phyloP scores from a whole-genome alignment of 1,284 basidiomycete genomes.

The Leccinum huronense region DNA sequence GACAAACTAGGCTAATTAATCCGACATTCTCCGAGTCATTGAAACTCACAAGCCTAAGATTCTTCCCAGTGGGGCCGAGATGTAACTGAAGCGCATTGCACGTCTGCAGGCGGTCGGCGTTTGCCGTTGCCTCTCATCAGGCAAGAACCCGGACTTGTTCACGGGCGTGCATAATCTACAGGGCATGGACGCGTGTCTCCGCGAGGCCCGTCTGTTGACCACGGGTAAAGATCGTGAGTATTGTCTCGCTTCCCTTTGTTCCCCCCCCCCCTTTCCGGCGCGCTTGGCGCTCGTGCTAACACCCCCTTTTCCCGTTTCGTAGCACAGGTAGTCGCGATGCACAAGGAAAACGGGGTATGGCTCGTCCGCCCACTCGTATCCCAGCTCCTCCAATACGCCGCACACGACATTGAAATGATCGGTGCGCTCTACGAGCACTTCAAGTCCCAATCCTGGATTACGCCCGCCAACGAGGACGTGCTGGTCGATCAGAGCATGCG shows the following conservation, averaged over 20 bases:
- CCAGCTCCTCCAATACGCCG: constrained; percentile 41
- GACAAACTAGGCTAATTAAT: too few relatives aligned
- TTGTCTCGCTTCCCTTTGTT: not conserved
- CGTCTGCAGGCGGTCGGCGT: constrained; percentile 32
- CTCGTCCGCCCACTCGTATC: constrained; percentile 37
- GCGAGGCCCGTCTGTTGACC: constrained; percentile 20
- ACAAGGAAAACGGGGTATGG: constrained; percentile 38
- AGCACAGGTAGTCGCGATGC: constrained; percentile 42
- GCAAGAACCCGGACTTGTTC: constrained; percentile 30
- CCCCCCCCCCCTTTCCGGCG: not conserved
- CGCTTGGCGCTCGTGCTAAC: not conserved
- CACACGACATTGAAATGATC: constrained; percentile 43
- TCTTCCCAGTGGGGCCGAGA: too few relatives aligned
- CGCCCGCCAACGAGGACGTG: constrained; percentile 9
- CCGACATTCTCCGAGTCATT: too few relatives aligned
- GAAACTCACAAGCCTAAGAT: too few relatives aligned
- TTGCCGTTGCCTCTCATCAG: constrained; percentile 30
- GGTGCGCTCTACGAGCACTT: constrained; percentile 39
- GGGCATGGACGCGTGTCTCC: constrained; percentile 32
- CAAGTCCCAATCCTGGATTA: constrained; percentile 34
- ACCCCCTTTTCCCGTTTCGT: not conserved
- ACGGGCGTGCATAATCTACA: constrained; percentile 34
- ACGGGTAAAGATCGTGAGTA: constrained; percentile 32
- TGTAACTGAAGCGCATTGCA: constrained; percentile 19
- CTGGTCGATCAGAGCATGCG: constrained; percentile 31